Conservation (phyloP, 257 asterid species). For the Coffea eugenioides region DNA sequence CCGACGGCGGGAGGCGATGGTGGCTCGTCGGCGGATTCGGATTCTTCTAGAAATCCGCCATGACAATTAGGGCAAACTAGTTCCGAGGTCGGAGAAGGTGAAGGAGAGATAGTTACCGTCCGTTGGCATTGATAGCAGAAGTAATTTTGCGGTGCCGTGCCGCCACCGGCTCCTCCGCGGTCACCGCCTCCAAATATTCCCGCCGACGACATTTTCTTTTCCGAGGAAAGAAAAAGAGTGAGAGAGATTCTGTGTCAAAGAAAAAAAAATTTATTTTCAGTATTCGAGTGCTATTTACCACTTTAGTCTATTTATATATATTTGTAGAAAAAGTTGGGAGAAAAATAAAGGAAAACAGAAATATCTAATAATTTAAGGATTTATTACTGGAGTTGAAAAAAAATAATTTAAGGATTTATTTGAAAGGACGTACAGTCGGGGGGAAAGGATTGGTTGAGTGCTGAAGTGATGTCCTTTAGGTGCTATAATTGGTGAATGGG, state of each 20-base stretch:
- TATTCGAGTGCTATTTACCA: no score
- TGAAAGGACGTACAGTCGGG: no score
- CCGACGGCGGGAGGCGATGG: conserved; percentile 23
- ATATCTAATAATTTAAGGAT: no score
- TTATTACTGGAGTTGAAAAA: no score
- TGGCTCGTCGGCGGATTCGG: conserved; percentile 47
- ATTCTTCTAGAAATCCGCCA: conserved; percentile 68
- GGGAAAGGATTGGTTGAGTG: not conserved
- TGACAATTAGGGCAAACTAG: conserved; percentile 73
- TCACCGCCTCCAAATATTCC: conserved; percentile 15
- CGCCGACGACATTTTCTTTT: conserved; percentile 6
- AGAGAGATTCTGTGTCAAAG: not conserved
- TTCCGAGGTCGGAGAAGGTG: conserved; percentile 57
- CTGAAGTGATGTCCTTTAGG: not conserved
- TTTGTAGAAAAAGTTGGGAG: not conserved
- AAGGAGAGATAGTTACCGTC: conserved; percentile 42
- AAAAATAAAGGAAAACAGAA: no score
- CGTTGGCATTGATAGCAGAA: conserved; percentile 71
- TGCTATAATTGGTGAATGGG: no score
- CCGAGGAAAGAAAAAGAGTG: not conserved
- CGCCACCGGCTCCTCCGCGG: conserved; percentile 14
- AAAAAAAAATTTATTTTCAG: not conserved
- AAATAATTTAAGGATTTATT: no score
- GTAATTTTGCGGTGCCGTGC: conserved; percentile 26
- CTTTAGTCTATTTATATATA: not conserved